Evolutionary conservation across 768 basidiomycete genomes (phyloP).

Genomic region (Podaxis pistillaris): DNA sequence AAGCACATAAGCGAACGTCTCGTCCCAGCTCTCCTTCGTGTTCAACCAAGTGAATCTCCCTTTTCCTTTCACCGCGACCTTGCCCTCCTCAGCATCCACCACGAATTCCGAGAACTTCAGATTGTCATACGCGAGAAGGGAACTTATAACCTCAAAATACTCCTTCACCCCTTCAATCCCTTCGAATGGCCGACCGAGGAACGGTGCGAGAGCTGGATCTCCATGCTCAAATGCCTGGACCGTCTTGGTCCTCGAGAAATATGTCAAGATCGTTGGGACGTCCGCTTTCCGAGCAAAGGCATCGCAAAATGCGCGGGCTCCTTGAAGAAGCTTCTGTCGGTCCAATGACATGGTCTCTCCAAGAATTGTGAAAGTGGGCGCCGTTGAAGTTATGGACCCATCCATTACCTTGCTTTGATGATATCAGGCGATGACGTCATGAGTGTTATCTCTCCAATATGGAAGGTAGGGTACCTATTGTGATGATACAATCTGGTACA

Average conservation of each 20-base stretch:
- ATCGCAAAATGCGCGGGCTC: conserved; percentile 49
- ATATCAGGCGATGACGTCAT: not conserved
- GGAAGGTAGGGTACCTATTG: too few relatives aligned
- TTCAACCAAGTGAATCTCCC: conserved; percentile 57
- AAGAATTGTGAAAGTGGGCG: not conserved
- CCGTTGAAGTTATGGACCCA: not conserved
- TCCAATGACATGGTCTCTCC: conserved; percentile 19
- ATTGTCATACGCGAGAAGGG: conserved; percentile 46
- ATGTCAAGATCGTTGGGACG: conserved; percentile 40
- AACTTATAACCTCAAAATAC: conserved; percentile 50
- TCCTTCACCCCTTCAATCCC: conserved; percentile 40
- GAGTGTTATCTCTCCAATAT: not conserved
- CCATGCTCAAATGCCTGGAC: conserved; percentile 56
- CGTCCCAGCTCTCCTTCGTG: conserved; percentile 56
- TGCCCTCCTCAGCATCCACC: conserved; percentile 47
- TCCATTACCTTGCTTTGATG: not conserved
- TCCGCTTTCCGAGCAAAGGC: conserved; percentile 47
- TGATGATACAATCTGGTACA: not conserved
- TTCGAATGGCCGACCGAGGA: conserved; percentile 50
- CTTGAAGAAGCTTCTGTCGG: conserved; percentile 36
- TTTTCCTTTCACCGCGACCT: conserved; percentile 53
- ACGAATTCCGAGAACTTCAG: conserved; percentile 56
- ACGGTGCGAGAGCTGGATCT: conserved; percentile 52
- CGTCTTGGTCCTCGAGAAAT: conserved; percentile 47
- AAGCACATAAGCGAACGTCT: conserved; percentile 57